These are phyloP conservation scores for Trametes versicolor DNA, from an alignment of 1,284 basidiomycete genomes.

Conservation along the genomic window DNA sequence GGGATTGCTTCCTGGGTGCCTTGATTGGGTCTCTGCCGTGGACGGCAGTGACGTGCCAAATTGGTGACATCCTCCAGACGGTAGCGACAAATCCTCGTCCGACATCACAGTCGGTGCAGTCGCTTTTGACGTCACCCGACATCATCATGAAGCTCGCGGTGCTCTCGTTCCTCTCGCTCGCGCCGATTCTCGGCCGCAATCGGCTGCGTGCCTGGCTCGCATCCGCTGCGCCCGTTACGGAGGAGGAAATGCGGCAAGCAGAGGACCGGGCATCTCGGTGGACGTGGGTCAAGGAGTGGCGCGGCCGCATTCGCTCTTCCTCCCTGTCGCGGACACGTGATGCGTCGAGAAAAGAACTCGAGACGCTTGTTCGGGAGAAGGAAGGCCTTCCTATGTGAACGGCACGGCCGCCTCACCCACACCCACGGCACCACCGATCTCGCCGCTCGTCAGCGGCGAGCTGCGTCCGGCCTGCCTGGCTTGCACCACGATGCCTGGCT, in stretches of 20 bases:
- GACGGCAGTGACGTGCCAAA: slow-evolving; percentile 90
- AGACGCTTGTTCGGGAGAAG: slow-evolving; percentile 44
- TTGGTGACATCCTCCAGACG: slow-evolving; percentile 85
- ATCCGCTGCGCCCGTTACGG: slow-evolving; percentile 21
- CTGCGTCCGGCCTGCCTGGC: neutral
- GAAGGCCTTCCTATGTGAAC: slow-evolving; percentile 41
- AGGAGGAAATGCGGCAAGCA: slow-evolving; percentile 11
- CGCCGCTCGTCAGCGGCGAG: slow-evolving; percentile 4
- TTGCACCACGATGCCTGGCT: neutral
- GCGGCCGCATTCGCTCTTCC: slow-evolving; percentile 55
- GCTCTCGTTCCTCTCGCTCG: slow-evolving; percentile 78
- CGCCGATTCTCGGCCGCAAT: slow-evolving; percentile 78
- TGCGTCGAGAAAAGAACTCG: slow-evolving; percentile 37
- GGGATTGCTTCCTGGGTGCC: slow-evolving; percentile 80
- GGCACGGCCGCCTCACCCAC: neutral
- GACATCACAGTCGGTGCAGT: slow-evolving; percentile 75
- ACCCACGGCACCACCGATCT: neutral
- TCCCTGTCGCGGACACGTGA: slow-evolving; percentile 53
- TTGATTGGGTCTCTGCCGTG: slow-evolving; percentile 85
- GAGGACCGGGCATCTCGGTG: slow-evolving; percentile 58
- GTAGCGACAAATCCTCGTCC: slow-evolving; percentile 74
- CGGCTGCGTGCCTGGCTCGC: slow-evolving; percentile 66
- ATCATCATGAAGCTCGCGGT: slow-evolving; percentile 79
- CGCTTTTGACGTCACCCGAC: slow-evolving; percentile 73
- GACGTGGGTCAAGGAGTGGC: slow-evolving; percentile 70